Conservation (phyloP, 192 early-diverging fungal species). For the Thamnidium elegans region DNA sequence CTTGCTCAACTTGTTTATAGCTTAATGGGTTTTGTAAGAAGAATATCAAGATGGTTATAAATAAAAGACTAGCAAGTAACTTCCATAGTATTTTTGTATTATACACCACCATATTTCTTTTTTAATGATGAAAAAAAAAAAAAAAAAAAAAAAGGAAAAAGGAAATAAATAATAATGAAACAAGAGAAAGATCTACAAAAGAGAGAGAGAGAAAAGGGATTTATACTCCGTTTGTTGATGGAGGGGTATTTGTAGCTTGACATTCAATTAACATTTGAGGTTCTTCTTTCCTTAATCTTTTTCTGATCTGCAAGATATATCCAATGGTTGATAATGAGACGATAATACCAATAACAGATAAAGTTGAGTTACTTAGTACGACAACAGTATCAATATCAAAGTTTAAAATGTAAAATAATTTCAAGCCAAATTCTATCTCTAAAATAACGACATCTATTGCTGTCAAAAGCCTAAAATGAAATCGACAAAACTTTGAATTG, state of each 20-base stretch:
- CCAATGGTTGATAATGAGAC: conserved; percentile 23
- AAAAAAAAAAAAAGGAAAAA: neutral
- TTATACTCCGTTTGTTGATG: neutral
- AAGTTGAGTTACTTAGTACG: conserved; percentile 27
- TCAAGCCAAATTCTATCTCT: conserved; percentile 34
- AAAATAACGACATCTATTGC: conserved; percentile 30
- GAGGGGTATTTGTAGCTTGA: neutral
- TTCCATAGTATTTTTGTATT: conserved; percentile 6
- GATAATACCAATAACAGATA: conserved; percentile 26
- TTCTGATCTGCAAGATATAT: conserved; percentile 26
- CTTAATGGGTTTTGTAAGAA: too few relatives aligned
- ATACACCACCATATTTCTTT: neutral
- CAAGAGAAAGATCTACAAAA: neutral
- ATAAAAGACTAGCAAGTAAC: neutral
- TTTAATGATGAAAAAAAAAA: neutral
- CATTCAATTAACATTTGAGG: conserved; percentile 20
- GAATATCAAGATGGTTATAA: neutral
- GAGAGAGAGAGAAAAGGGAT: neutral
- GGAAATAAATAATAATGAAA: neutral
- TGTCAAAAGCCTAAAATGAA: conserved; percentile 36
- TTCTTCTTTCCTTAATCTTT: conserved; percentile 19
- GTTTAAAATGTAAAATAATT: conserved; percentile 31
- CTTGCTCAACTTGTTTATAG: too few relatives aligned
- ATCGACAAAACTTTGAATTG: conserved; percentile 28
- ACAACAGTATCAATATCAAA: conserved; percentile 35